Evolutionary conservation across 2,329 filamentous ascomycete genomes (phyloP).

Genomic region (Huntiella abstrusa): DNA sequence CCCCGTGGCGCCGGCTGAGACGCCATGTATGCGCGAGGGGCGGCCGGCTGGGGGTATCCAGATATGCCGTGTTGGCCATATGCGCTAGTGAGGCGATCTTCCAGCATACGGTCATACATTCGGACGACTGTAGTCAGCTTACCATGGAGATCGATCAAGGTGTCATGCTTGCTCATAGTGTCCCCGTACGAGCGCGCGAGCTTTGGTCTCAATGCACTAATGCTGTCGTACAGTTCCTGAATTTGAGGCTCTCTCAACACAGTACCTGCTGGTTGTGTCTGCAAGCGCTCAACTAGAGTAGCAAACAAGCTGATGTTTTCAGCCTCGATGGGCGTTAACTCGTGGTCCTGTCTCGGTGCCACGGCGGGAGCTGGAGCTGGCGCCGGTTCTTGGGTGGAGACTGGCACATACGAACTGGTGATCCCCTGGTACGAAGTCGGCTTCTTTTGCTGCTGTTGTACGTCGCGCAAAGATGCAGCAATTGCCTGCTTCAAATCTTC

Average conservation of each 20-base stretch:
- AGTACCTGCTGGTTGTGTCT: constrained; percentile 87
- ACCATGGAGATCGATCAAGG: constrained; percentile 78
- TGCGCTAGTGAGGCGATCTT: constrained; percentile 81
- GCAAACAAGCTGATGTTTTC: constrained; percentile 96
- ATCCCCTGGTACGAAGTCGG: constrained; percentile 41
- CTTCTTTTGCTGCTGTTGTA: constrained; percentile 93
- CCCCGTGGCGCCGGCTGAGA: constrained; percentile 25
- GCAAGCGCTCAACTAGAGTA: constrained; percentile 80
- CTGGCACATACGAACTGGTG: too few relatives aligned
- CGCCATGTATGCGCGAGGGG: constrained; percentile 31
- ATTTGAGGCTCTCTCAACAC: constrained; percentile 96
- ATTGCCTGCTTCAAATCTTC: constrained; percentile 88
- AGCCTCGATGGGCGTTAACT: constrained; percentile 79
- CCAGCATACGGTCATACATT: constrained; percentile 95
- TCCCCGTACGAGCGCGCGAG: constrained; percentile 90
- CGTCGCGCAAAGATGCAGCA: constrained; percentile 81
- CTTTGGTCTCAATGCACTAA: constrained; percentile 82
- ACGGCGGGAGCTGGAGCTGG: constrained; percentile 25
- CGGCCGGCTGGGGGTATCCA: constrained; percentile 34
- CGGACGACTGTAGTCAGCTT: constrained; percentile 91
- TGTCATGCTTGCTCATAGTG: constrained; percentile 99
- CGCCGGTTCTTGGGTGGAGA: constrained; percentile 15
- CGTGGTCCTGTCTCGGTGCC: constrained; percentile 77
- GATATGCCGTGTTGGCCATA: constrained; percentile 65
- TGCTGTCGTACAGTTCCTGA: constrained; percentile 93